Conservation (phyloP, 257 asterid genomes). For the Jaltomata sinuosa region DNA sequence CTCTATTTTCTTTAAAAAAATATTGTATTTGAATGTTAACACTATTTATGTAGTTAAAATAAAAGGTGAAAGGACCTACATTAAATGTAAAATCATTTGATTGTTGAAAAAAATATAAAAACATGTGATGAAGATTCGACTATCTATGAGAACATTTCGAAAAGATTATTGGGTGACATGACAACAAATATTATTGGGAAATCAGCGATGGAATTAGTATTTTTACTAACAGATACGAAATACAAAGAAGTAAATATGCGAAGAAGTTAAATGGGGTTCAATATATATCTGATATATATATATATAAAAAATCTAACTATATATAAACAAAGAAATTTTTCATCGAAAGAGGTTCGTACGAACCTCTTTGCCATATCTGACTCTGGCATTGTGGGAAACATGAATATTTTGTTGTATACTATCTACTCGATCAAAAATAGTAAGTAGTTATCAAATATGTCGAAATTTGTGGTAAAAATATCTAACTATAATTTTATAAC, state of each 20-base stretch:
- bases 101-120: background rate
- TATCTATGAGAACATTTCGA: background rate
- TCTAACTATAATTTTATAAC: too few relatives aligned
- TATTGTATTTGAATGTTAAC: background rate
- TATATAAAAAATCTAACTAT: too few relatives aligned
- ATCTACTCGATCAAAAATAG: background rate
- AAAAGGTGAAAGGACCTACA: background rate
- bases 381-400: too few relatives aligned
- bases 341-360: too few relatives aligned
- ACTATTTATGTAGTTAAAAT: background rate
- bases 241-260: too few relatives aligned
- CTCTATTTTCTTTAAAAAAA: background rate
- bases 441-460: background rate
- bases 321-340: too few relatives aligned
- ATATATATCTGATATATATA: too few relatives aligned
- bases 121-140: background rate
- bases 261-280: too few relatives aligned
- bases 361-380: too few relatives aligned
- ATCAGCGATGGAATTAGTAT: too few relatives aligned
- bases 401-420: background rate
- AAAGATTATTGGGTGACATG: background rate
- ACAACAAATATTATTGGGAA: background rate
- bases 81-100: background rate
- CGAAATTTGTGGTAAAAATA: too few relatives aligned
- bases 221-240: too few relatives aligned